A percentile compares a stretch with the other conserved stretches of the same genome.
Conservation (phyloP, 2,329 filamentous ascomycete genomes). For the Ceratocystis destructans region DNA sequence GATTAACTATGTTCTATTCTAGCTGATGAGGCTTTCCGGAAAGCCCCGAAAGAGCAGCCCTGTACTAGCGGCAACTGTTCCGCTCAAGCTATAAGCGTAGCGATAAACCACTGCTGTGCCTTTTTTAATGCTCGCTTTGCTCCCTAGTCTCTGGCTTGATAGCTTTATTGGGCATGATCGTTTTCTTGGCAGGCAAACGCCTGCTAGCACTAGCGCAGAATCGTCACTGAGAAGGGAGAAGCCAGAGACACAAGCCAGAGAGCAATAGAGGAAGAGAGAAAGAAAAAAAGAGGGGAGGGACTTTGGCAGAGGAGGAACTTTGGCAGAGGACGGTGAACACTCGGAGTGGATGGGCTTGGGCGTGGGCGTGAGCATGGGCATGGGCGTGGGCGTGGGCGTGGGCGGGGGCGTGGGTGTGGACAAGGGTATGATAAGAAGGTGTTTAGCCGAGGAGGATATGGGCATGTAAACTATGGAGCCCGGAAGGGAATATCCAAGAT, state of each 20-base stretch:
- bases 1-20: background rate
- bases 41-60: background rate
- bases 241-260: background rate
- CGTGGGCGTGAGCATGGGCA: background rate
- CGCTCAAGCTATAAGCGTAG: background rate
- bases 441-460: no score
- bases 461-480: background rate
- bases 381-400: background rate
- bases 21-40: background rate
- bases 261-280: background rate
- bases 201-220: background rate
- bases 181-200: background rate
- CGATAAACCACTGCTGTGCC: background rate
- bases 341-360: background rate
- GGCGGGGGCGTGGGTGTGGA: background rate
- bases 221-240: background rate
- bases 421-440: background rate
- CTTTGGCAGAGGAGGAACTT: background rate
- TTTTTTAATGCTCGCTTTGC: background rate
- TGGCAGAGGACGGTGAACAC: background rate
- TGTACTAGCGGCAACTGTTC: no score
- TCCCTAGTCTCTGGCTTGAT: background rate
- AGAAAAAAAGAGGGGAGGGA: background rate
- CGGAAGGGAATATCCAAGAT: no score
- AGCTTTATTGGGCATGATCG: background rate